Evolutionary conservation across 768 basidiomycete species (phyloP).

Genomic region (Dentipellis fragilis): DNA sequence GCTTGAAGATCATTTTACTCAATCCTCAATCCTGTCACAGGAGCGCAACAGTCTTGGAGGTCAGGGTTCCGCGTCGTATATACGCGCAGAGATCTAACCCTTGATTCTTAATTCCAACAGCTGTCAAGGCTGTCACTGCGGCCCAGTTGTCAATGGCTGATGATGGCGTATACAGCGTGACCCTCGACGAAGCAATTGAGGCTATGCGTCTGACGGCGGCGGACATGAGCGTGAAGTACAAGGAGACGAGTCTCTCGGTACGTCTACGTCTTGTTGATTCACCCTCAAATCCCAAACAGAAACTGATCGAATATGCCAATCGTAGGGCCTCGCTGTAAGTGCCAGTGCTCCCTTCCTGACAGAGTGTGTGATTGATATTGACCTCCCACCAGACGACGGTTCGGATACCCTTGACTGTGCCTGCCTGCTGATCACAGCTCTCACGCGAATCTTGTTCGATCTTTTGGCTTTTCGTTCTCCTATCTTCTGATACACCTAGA

Average conservation of each 20-base stretch:
- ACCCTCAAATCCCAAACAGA: not conserved
- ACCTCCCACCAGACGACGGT: slow-evolving; percentile 34
- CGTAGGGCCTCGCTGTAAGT: slow-evolving; percentile 51
- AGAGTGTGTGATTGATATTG: not conserved
- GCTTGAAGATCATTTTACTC: not conserved
- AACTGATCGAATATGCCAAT: not conserved
- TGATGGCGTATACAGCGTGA: slow-evolving; percentile 54
- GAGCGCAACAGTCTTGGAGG: slow-evolving; percentile 84
- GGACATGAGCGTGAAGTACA: slow-evolving; percentile 95
- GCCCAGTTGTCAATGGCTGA: slow-evolving; percentile 93
- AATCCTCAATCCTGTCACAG: slow-evolving; percentile 22
- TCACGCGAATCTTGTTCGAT: too few relatives aligned
- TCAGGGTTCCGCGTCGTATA: slow-evolving; percentile 15
- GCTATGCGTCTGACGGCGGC: slow-evolving; percentile 32
- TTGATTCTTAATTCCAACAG: slow-evolving; percentile 25
- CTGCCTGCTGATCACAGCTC: slow-evolving; percentile 47
- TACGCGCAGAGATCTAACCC: not conserved
- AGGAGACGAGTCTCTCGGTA: slow-evolving; percentile 89
- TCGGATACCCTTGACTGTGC: slow-evolving; percentile 76
- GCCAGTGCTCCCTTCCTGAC: slow-evolving; percentile 4
- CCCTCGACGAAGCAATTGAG: not conserved
- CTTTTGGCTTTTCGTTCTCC: too few relatives aligned
- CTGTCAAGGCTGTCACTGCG: slow-evolving; percentile 88
- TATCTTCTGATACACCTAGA: too few relatives aligned
- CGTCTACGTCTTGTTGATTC: slow-evolving; percentile 18